A percentile compares a stretch with the other conserved stretches of the same genome.
Evolutionary conservation across 2,329 filamentous ascomycete genomes (phyloP).

Genomic region (Cryphonectria nitschkei): DNA sequence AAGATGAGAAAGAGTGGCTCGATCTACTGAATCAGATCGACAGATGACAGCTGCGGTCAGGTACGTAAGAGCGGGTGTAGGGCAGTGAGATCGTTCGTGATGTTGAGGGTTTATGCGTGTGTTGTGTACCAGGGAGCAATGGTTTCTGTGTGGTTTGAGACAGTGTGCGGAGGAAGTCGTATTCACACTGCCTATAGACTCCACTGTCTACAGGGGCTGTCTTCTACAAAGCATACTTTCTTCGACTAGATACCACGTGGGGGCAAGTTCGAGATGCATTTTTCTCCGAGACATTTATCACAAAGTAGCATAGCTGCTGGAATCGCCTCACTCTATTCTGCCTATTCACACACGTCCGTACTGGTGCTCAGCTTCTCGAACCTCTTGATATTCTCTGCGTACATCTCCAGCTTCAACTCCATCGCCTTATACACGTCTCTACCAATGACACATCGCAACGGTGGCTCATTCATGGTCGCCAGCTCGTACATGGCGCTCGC

Average conservation of each 20-base stretch:
- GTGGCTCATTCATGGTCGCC: conserved; percentile 12
- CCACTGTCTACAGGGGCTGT: not conserved
- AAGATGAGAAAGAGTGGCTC: not conserved
- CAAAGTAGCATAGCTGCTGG: not conserved
- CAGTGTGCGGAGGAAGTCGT: not conserved
- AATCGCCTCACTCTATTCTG: not conserved
- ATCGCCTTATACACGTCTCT: conserved; percentile 11
- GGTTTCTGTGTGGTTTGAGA: not conserved
- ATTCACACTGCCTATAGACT: not conserved
- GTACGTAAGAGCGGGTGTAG: not conserved
- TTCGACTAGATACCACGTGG: not conserved
- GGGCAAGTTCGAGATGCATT: not conserved
- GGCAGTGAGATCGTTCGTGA: not conserved
- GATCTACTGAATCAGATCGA: not conserved
- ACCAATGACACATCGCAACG: conserved; percentile 12
- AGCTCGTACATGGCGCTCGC: conserved; percentile 57
- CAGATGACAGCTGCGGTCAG: not conserved
- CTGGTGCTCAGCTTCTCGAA: conserved; percentile 16
- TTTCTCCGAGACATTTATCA: not conserved
- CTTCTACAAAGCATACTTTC: not conserved
- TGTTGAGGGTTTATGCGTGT: not conserved
- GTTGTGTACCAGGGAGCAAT: not conserved
- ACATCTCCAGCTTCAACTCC: conserved; percentile 7
- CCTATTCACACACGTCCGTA: conserved; percentile 10
- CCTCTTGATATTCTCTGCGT: conserved; percentile 4